A percentile compares a stretch with the other conserved stretches of the same genome.
Conservation (phyloP, 352 stramenopile genomes). For the Phytophthora aleatoria region DNA sequence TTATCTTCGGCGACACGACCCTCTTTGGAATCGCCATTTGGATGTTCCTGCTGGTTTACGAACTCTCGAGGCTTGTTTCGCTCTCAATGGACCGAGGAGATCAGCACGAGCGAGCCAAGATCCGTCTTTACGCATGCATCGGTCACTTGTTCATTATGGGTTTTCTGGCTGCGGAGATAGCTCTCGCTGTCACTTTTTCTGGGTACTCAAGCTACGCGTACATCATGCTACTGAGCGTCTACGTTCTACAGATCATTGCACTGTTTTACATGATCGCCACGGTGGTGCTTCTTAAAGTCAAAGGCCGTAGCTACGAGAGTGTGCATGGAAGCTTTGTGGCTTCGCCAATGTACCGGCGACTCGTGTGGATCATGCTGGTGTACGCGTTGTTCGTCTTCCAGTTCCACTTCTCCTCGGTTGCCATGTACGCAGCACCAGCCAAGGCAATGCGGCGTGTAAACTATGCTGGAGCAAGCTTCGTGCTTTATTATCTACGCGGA, state of each 20-base stretch:
- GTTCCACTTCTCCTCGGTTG: slow-evolving; percentile 51
- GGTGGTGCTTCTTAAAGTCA: slow-evolving; percentile 38
- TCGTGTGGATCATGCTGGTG: slow-evolving; percentile 55
- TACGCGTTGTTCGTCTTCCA: slow-evolving; percentile 59
- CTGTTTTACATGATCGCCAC: slow-evolving; percentile 39
- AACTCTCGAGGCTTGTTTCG: slow-evolving; percentile 42
- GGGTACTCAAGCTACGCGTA: slow-evolving; percentile 44
- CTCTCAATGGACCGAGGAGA: slow-evolving; percentile 46
- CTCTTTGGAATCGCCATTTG: slow-evolving; percentile 41
- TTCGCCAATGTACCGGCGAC: slow-evolving; percentile 49
- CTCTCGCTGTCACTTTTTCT: slow-evolving; percentile 19
- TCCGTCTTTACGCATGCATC: slow-evolving; percentile 34
- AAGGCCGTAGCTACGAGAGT: slow-evolving; percentile 47
- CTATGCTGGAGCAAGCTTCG: slow-evolving; percentile 39
- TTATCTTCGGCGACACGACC: slow-evolving; percentile 36
- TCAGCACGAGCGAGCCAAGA: slow-evolving; percentile 36
- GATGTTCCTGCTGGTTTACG: slow-evolving; percentile 47
- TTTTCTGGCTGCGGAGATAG: slow-evolving; percentile 29
- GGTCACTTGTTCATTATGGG: slow-evolving; percentile 25
- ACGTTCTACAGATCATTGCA: slow-evolving; percentile 34
- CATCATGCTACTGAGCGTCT: slow-evolving; percentile 28
- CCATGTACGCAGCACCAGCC: slow-evolving; percentile 35
- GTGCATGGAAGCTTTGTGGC: slow-evolving; percentile 48
- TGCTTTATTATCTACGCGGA: slow-evolving; percentile 49
- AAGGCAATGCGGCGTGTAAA: slow-evolving; percentile 16